These are phyloP conservation scores for Colletotrichum chlorophyti DNA, from an alignment of 2,329 filamentous ascomycete genomes.

Conservation along the genomic window DNA sequence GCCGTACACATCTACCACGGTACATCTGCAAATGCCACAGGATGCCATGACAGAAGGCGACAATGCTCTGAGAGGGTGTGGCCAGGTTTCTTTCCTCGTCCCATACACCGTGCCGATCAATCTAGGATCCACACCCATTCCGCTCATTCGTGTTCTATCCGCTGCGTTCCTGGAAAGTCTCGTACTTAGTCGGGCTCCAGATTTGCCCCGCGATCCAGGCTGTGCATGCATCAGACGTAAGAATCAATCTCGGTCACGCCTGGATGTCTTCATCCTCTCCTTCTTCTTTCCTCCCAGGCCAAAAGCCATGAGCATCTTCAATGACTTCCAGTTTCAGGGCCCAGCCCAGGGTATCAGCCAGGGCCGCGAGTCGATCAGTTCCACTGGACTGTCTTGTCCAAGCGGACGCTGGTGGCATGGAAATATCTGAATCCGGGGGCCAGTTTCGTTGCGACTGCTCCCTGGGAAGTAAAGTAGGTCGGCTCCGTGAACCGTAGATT, in stretches of 20 bases:
- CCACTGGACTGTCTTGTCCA: conserved; percentile 5
- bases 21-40: no score
- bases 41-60: no score
- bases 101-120: conserved; percentile 5
- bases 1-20: no score
- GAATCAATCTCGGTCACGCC: conserved; percentile 18
- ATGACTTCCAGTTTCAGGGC: background rate
- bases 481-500: conserved; percentile 14
- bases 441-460: conserved; percentile 4
- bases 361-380: background rate
- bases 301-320: no score
- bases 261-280: no score
- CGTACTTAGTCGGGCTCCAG: conserved; percentile 7
- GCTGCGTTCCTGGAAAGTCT: conserved; percentile 2
- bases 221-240: conserved; percentile 20
- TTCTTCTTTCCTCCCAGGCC: no score
- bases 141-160: background rate
- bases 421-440: conserved; percentile 9
- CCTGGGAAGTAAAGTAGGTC: conserved; percentile 11
- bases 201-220: conserved; percentile 25
- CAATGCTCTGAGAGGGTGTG: background rate
- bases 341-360: conserved; percentile 4
- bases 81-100: conserved; percentile 4
- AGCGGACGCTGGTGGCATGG: conserved; percentile 1
- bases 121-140: conserved; percentile 9